A percentile compares a stretch with the other conserved stretches of the same genome.
These are phyloP conservation scores for Mortierella hygrophila DNA, from an alignment of 192 early-diverging fungal species.

Conservation along the genomic window DNA sequence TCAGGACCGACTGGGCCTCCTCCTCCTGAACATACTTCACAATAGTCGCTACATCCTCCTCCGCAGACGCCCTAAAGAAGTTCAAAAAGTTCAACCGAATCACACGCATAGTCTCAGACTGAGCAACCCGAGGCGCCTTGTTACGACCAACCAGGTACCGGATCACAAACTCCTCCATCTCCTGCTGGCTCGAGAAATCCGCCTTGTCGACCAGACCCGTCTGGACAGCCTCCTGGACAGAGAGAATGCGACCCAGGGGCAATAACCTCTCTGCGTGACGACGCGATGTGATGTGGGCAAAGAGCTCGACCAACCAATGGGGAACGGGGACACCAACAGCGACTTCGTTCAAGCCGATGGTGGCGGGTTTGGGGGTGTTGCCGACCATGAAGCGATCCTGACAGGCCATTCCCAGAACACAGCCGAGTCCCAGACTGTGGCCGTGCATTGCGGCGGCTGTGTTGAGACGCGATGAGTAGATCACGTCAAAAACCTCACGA, in stretches of 20 bases:
- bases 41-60: slow-evolving; percentile 43
- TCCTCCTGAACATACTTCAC: slow-evolving; percentile 25
- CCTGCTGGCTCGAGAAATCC: slow-evolving; percentile 35
- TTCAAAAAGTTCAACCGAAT: slow-evolving; percentile 37
- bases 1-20: slow-evolving; percentile 45
- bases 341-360: slow-evolving; percentile 53
- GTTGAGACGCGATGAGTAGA: slow-evolving; percentile 51
- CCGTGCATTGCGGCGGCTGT: slow-evolving; percentile 53
- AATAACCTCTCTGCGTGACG: slow-evolving; percentile 48
- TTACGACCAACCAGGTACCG: slow-evolving; percentile 30
- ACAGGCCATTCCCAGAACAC: slow-evolving; percentile 53
- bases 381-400: slow-evolving; percentile 54
- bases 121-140: slow-evolving; percentile 25
- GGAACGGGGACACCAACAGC: slow-evolving; percentile 51
- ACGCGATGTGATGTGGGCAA: slow-evolving; percentile 39
- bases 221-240: slow-evolving; percentile 30
- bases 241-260: slow-evolving; percentile 44
- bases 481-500: slow-evolving; percentile 41
- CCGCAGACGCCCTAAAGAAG: slow-evolving; percentile 24
- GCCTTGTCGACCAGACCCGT: slow-evolving; percentile 42
- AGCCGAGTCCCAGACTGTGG: slow-evolving; percentile 47
- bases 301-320: slow-evolving; percentile 41
- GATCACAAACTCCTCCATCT: slow-evolving; percentile 51
- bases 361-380: slow-evolving; percentile 25
- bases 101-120: slow-evolving; percentile 47